Evolutionary conservation across 441 rosid species (phyloP), one percentile per base, ranked within the genome.

Genomic region (Pelargonium cotyledonis): DNA sequence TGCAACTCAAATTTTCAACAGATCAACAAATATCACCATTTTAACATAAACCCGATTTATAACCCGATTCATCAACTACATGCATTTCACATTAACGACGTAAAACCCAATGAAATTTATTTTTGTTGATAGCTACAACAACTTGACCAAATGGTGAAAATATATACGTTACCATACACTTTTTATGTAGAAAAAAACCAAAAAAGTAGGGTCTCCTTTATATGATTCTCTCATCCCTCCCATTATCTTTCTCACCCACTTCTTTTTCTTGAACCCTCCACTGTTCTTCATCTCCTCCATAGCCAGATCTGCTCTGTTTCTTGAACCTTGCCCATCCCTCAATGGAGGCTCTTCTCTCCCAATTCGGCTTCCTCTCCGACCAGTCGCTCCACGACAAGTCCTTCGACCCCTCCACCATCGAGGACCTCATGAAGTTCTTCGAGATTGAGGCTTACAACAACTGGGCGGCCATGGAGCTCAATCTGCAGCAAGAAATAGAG

Each of bases 381-480:
- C 88, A 83, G 72, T 83, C 97, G 18, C 79, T 85, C 26, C 73
- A 71, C 29, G 95, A 93, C 85, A 91, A 83, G 80, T 67, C 66
- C 73, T 93, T 91, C 75, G 93, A 93, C 51, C 97, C 98, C 1
- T 74, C 85, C 58, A 62, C 83, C 10, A 88, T 88, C 40, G 95
- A 91, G 63, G 91, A 86, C 79, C 88, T 91, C 40, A 81, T 88
- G 88, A 87, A 84, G 65, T 86, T 93, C 15, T 93, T 93, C 68
- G 96, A 93, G 82, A 9, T 91, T 16, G 98, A 93, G 62, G 91
- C 96, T 3, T 89, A 87, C 90, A 89, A 72, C 18, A 80, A 91
- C 14, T 93, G 98, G 97, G 95, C 95, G 1, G 89, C 89, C 0
- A 66, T 83, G 72, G 96, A 83, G 49, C 77, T 84, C 2, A 83